phyloP scores from a whole-genome alignment of 805 yeast species.

The Wickerhamiella lipophila region DNA sequence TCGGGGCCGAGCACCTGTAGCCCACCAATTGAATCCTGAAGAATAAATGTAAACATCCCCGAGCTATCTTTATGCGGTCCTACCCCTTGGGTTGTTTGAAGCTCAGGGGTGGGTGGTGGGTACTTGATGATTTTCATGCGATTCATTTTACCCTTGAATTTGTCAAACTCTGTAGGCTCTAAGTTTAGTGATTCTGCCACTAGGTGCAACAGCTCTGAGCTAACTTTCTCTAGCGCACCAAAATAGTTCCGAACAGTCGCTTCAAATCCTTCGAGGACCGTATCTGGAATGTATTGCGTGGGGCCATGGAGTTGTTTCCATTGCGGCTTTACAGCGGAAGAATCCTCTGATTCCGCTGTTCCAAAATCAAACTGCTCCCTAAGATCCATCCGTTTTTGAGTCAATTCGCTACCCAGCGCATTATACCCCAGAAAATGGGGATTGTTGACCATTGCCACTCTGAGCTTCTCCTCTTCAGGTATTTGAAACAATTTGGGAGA shows the following conservation, averaged over 20 bases:
- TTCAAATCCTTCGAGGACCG: constrained; percentile 32
- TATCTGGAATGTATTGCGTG: constrained; percentile 39
- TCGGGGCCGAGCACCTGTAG: constrained; percentile 44
- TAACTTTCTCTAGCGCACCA: constrained; percentile 34
- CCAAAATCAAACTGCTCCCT: constrained; percentile 53
- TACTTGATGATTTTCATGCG: constrained; percentile 49
- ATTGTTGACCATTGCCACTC: constrained; percentile 41
- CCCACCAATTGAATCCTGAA: constrained; percentile 43
- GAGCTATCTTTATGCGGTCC: constrained; percentile 56
- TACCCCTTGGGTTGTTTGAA: constrained; percentile 34
- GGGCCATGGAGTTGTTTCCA: constrained; percentile 47
- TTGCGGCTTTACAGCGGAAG: constrained; percentile 12
- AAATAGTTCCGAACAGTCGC: constrained; percentile 34
- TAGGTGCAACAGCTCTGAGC: constrained; percentile 33
- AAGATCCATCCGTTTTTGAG: constrained; percentile 42
- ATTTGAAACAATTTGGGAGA: constrained; percentile 35
- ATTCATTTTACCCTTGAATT: constrained; percentile 38
- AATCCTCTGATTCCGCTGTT: constrained; percentile 24
- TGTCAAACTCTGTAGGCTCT: constrained; percentile 33
- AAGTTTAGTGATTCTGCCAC: constrained; percentile 47
- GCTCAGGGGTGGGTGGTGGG: constrained; percentile 31
- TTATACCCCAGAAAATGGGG: constrained; percentile 51
- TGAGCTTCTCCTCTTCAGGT: constrained; percentile 35
- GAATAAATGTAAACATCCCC: constrained; percentile 46
- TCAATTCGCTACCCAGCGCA: constrained; percentile 44